Conservation (phyloP, 805 yeast genomes). For the Suhomyces emberorum region DNA sequence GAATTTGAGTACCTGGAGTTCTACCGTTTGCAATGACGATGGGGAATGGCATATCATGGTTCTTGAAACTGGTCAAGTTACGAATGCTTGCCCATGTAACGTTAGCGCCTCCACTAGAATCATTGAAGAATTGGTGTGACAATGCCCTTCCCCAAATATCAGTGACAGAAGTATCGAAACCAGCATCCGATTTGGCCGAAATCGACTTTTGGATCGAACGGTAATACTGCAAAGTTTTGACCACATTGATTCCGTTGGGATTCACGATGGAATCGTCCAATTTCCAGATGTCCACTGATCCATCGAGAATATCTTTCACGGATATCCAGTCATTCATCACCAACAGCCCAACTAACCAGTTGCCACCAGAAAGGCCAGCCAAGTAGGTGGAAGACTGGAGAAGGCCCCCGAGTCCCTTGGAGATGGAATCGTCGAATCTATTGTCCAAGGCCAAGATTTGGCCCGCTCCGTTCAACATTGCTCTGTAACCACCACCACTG, state of each 20-base stretch:
- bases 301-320: slow-evolving; percentile 26
- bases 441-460: slow-evolving; percentile 11
- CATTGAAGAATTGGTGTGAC: slow-evolving; percentile 32
- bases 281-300: slow-evolving; percentile 56
- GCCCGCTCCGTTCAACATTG: slow-evolving; percentile 25
- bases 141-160: slow-evolving; percentile 43
- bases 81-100: slow-evolving; percentile 25
- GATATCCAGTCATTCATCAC: slow-evolving; percentile 37
- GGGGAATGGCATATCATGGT: slow-evolving; percentile 38
- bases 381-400: slow-evolving; percentile 14
- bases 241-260: slow-evolving; percentile 60
- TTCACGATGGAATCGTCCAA: slow-evolving; percentile 56
- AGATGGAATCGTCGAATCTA: slow-evolving; percentile 17
- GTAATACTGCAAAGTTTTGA: slow-evolving; percentile 51
- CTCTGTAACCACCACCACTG: slow-evolving; percentile 36
- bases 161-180: slow-evolving; percentile 34
- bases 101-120: slow-evolving; percentile 24
- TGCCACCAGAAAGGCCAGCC: slow-evolving; percentile 51
- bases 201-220: slow-evolving; percentile 22
- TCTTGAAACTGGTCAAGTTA: slow-evolving; percentile 20
- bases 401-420: slow-evolving; percentile 36
- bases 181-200: slow-evolving; percentile 29
- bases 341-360: slow-evolving; percentile 48
- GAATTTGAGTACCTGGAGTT: slow-evolving; percentile 54
- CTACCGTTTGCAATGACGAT: slow-evolving; percentile 52